A percentile compares a stretch with the other conserved stretches of the same genome.
Conservation (phyloP, 1,284 basidiomycete species). For the Fistulina hepatica region DNA sequence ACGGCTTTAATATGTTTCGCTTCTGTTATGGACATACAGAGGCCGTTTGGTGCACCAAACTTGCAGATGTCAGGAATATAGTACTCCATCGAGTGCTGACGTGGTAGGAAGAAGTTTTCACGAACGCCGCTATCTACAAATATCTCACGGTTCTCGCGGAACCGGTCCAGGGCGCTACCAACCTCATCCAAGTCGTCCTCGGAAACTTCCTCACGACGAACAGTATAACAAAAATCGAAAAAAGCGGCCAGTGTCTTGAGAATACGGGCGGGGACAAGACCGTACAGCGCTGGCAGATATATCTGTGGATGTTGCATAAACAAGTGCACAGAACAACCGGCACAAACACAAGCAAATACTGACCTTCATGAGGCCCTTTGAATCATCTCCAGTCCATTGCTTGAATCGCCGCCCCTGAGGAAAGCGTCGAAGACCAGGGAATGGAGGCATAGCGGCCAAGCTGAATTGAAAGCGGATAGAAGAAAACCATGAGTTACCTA, state of each 20-base stretch:
- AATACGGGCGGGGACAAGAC: slow-evolving; percentile 18
- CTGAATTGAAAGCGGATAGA: too few species aligned
- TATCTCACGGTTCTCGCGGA: slow-evolving; percentile 22
- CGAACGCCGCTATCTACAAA: slow-evolving; percentile 22
- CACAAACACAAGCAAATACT: neutral
- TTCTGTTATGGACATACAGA: slow-evolving; percentile 11
- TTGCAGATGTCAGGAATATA: slow-evolving; percentile 3
- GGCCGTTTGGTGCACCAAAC: slow-evolving; percentile 9
- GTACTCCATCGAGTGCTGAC: slow-evolving; percentile 9
- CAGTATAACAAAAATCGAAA: slow-evolving; percentile 28
- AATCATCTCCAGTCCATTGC: slow-evolving; percentile 14
- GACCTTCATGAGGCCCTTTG: slow-evolving; percentile 21
- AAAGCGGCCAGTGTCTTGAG: slow-evolving; percentile 19
- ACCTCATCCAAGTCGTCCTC: slow-evolving; percentile 16
- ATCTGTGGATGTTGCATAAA: slow-evolving; percentile 12
- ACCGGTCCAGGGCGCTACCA: slow-evolving; percentile 18
- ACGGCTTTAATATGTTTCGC: slow-evolving; percentile 11
- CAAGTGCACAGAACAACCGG: neutral
- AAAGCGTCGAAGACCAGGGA: slow-evolving; percentile 11
- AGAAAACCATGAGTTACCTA: too few species aligned
- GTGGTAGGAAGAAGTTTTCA: slow-evolving; percentile 21
- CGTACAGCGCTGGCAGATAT: slow-evolving; percentile 21
- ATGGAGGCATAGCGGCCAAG: slow-evolving; percentile 7
- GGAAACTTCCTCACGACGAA: slow-evolving; percentile 16
- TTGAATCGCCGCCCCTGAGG: slow-evolving; percentile 14